Evolutionary conservation across 306 rosid species (phyloP).

Genomic region (Notholithocarpus densiflorus): DNA sequence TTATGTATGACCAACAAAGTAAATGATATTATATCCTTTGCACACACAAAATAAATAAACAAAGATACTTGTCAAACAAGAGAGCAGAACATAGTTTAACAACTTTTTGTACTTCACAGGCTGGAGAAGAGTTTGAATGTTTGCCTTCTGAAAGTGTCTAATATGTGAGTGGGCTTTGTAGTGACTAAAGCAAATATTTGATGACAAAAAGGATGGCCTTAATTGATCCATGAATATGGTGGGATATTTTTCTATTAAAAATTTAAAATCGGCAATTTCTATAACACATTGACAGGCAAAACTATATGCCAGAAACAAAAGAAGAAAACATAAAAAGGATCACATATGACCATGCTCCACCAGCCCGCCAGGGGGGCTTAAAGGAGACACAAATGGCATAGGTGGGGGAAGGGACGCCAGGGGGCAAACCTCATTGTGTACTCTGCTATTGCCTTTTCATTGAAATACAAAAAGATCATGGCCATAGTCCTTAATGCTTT

Average conservation of each 20-base stretch:
- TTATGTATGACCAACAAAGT: not conserved
- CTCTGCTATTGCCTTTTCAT: too few relatives aligned
- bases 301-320: not conserved
- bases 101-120: not conserved
- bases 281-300: not conserved
- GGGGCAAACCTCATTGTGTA: too few relatives aligned
- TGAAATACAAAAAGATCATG: too few relatives aligned
- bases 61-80: constrained; percentile 17
- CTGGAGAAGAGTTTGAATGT: not conserved
- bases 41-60: not conserved
- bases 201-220: not conserved
- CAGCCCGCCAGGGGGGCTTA: too few relatives aligned
- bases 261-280: not conserved
- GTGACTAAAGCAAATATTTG: not conserved
- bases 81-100: not conserved
- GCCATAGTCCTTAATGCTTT: too few relatives aligned
- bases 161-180: constrained; percentile 2
- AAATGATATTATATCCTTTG: constrained; percentile 1
- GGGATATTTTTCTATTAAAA: not conserved
- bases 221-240: not conserved
- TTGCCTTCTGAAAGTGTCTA: constrained; percentile 2
- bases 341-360: not conserved
- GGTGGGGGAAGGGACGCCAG: too few relatives aligned
- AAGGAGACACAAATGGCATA: not conserved
- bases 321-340: not conserved